Evolutionary conservation across 495 filamentous ascomycete species (phyloP), one percentile per base, ranked within the genome.

Genomic region (Friedmanniomyces simplex): DNA sequence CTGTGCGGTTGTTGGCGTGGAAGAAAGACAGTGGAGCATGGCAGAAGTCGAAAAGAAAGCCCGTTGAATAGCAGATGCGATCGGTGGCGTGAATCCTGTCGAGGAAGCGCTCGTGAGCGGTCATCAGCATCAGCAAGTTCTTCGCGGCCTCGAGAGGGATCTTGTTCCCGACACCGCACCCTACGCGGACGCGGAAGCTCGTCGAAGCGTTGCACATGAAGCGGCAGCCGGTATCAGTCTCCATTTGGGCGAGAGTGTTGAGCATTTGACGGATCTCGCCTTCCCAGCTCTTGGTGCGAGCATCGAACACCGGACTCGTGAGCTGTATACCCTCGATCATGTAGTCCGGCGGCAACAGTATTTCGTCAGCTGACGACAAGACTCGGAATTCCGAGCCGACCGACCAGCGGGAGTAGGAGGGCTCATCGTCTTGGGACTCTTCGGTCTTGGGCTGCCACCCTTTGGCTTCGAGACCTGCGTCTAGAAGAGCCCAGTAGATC

Each of bases 141-240:
- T 67, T 69, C 1, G 72, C 34, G 0, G 61, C 63, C 1, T 54
- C 43, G 1, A 68, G 42, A 3, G 61, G 42, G 45, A 72, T 71
- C n/a, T 50, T 54, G 1, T 60, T 4, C 6, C 26, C 48, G 13
- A 1, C 36, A 16, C 66, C 67, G n/a, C n/a, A n/a, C 2, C 68
- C 73, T 3, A 77, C 59, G 50, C 74, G 70, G 28, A 74, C 71
- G 30, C 72, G 69, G 4, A 75, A 58, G 20, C 71, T 69, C 32
- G 64, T 68, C 2, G 54, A 59, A 0, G 53, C 41, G 59, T 75
- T 74, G 21, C 69, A 52, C 5, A 66, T 53, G 18, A 72, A 36
- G 12, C 69, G 55, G 36, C 52, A 59, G 18, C 36, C 34, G n/a
- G 22, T 22, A 1, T 22, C 10, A 3, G 3, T 18, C 16, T 63